Percentiles rank a stretch among this genome's conserved stretches.
Evolutionary conservation across 331 rosid genomes (phyloP).

Genomic region (Pyrus hybrid): DNA sequence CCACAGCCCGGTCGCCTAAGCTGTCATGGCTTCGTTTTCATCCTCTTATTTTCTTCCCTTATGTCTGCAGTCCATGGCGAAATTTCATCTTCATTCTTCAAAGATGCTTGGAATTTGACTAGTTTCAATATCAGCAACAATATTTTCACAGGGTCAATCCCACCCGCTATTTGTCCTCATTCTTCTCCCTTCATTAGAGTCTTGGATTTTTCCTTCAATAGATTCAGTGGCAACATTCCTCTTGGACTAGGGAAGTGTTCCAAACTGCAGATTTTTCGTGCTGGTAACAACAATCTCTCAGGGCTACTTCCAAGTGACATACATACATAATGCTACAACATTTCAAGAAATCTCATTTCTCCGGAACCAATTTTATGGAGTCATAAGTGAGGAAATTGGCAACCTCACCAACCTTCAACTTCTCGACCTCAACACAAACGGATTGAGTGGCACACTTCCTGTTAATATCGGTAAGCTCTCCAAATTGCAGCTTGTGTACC

Average conservation of each 20-base stretch:
- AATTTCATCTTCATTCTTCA: background rate
- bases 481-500: too few relatives aligned
- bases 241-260: background rate
- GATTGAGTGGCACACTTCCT: too few relatives aligned
- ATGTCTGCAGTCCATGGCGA: background rate
- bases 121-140: background rate
- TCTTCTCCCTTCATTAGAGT: background rate
- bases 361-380: background rate
- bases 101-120: background rate
- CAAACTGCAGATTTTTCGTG: background rate
- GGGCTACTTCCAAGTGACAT: background rate
- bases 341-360: background rate
- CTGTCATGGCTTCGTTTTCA: too few relatives aligned
- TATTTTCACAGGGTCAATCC: background rate
- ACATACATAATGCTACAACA: background rate
- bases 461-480: too few relatives aligned
- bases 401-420: background rate
- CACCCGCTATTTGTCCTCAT: background rate
- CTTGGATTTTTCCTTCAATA: background rate
- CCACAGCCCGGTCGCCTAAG: background rate
- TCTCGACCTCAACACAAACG: too few relatives aligned
- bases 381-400: background rate
- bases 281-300: background rate
- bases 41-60: too few relatives aligned
- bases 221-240: background rate